Percentiles rank a stretch among this genome's conserved stretches.
Conservation (phyloP, 768 basidiomycete genomes). For the Scleroderma bovista region DNA sequence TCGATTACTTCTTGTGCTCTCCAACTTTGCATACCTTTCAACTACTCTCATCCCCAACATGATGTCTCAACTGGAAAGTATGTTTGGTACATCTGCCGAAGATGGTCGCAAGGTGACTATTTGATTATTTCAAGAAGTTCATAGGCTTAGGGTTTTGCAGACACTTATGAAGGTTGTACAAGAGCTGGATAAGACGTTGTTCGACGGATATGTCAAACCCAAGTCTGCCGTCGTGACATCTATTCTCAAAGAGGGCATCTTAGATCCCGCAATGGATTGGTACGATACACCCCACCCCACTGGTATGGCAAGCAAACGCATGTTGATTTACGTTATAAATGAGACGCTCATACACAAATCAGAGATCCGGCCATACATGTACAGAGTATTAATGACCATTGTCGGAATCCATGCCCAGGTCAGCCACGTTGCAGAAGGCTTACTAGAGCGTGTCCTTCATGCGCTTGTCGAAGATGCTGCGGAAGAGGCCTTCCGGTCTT, state of each 20-base stretch:
- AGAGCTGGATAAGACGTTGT: slow-evolving; percentile 84
- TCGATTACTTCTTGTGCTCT: slow-evolving; percentile 80
- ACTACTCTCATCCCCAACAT: slow-evolving; percentile 69
- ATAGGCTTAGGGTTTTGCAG: slow-evolving; percentile 29
- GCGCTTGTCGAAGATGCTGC: slow-evolving; percentile 80
- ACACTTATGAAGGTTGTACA: slow-evolving; percentile 71
- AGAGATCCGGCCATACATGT: slow-evolving; percentile 96
- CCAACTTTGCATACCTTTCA: slow-evolving; percentile 79
- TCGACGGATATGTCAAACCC: slow-evolving; percentile 81
- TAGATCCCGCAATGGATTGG: slow-evolving; percentile 86
- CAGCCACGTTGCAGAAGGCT: slow-evolving; percentile 67
- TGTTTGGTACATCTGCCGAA: slow-evolving; percentile 64
- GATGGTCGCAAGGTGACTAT: slow-evolving; percentile 63
- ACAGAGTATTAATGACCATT: slow-evolving; percentile 78
- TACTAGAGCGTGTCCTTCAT: slow-evolving; percentile 79
- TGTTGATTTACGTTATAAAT: not conserved
- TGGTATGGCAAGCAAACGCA: slow-evolving; percentile 41
- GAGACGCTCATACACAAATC: slow-evolving; percentile 12
- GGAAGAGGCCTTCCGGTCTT: slow-evolving; percentile 75
- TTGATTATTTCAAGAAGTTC: not conserved
- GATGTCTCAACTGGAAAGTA: slow-evolving; percentile 72
- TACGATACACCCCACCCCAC: slow-evolving; percentile 89
- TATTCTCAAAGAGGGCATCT: slow-evolving; percentile 74
- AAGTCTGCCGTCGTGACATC: slow-evolving; percentile 63
- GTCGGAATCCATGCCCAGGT: slow-evolving; percentile 93